A percentile compares a stretch with the other conserved stretches of the same genome.
Evolutionary conservation across 805 yeast genomes (phyloP).

Genomic region (Candida gorgasii): DNA sequence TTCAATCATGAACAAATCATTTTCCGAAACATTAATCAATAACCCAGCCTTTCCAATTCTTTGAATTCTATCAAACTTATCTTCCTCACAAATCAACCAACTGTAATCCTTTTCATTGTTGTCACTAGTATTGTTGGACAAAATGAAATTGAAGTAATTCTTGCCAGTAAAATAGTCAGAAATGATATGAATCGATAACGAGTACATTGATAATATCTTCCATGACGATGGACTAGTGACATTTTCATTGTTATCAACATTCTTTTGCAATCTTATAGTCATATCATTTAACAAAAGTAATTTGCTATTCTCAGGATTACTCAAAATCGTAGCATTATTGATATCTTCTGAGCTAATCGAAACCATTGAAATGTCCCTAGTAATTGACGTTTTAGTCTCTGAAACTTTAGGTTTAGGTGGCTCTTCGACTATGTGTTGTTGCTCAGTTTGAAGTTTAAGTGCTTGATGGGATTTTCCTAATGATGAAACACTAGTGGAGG

Average conservation of each 20-base stretch:
- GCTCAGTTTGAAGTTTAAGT: neutral
- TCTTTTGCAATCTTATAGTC: slow-evolving; percentile 40
- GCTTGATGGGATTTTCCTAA: neutral
- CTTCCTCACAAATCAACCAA: slow-evolving; percentile 37
- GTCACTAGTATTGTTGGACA: slow-evolving; percentile 20
- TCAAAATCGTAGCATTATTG: slow-evolving; percentile 20
- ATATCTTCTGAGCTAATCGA: slow-evolving; percentile 24
- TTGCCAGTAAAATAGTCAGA: slow-evolving; percentile 26
- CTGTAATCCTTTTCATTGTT: slow-evolving; percentile 17
- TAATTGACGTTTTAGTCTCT: too few species aligned
- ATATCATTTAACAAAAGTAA: slow-evolving; percentile 28
- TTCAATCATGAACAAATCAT: slow-evolving; percentile 42
- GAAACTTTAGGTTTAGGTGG: too few species aligned
- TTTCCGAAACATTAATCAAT: slow-evolving; percentile 31
- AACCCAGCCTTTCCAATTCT: slow-evolving; percentile 46
- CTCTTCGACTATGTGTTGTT: slow-evolving; percentile 13
- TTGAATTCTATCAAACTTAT: slow-evolving; percentile 29
- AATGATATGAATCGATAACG: slow-evolving; percentile 29
- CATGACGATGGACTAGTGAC: slow-evolving; percentile 41
- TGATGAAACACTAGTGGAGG: slow-evolving; percentile 21
- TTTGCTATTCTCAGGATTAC: slow-evolving; percentile 26
- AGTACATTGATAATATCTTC: slow-evolving; percentile 43
- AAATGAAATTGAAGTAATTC: slow-evolving; percentile 29
- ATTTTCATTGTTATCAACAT: slow-evolving; percentile 27
- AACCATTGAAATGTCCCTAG: slow-evolving; percentile 20